Evolutionary conservation across 176 grass and related monocot species (phyloP).

Genomic region (Phoenix dactylifera): DNA sequence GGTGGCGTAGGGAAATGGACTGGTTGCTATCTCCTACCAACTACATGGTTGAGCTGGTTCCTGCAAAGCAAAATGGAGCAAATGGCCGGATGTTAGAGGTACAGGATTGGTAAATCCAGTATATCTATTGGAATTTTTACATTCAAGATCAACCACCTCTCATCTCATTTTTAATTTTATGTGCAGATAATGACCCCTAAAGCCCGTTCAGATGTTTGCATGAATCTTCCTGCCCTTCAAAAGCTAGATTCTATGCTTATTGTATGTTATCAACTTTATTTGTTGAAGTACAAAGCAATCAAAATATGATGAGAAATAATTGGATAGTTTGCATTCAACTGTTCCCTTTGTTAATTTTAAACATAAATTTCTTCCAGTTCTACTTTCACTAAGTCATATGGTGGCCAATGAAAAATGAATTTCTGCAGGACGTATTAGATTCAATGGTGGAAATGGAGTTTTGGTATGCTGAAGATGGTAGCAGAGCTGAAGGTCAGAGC

Average conservation of each 20-base stretch:
- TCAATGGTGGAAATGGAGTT: slow-evolving; percentile 77
- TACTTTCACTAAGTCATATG: neutral
- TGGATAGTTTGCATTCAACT: no score
- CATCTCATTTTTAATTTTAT: slow-evolving; percentile 1
- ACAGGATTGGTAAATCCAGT: neutral
- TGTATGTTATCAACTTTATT: slow-evolving; percentile 38
- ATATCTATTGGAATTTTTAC: neutral
- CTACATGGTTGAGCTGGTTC: slow-evolving; percentile 95
- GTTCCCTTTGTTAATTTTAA: no score
- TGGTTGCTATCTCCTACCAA: slow-evolving; percentile 91
- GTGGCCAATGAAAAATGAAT: slow-evolving; percentile 10
- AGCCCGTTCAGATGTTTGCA: slow-evolving; percentile 86
- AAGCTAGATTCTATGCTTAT: slow-evolving; percentile 94
- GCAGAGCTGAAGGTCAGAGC: slow-evolving; percentile 22
- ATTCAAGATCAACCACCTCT: neutral
- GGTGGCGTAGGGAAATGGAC: slow-evolving; percentile 91
- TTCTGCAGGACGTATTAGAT: slow-evolving; percentile 74
- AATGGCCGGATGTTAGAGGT: slow-evolving; percentile 80
- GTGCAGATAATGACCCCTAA: slow-evolving; percentile 94
- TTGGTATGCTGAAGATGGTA: slow-evolving; percentile 84
- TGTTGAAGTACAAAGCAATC: neutral
- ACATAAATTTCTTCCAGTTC: no score
- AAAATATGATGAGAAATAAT: no score
- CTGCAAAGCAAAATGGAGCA: slow-evolving; percentile 75
- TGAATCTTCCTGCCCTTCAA: slow-evolving; percentile 95